These are phyloP conservation scores for Pleurotus djamor DNA, from an alignment of 768 basidiomycete genomes.

Conservation along the genomic window DNA sequence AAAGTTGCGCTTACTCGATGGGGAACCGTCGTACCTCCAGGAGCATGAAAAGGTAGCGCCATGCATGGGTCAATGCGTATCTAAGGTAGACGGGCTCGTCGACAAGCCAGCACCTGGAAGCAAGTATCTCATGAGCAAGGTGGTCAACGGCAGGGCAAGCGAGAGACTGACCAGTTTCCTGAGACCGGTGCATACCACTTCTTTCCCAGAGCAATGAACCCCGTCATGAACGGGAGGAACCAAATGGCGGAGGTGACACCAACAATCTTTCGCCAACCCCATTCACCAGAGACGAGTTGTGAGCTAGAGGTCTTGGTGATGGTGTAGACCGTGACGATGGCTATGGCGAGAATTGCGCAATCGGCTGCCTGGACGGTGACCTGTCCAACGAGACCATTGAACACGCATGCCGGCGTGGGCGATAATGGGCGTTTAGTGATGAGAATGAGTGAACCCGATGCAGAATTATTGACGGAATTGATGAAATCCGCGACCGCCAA, in stretches of 20 bases:
- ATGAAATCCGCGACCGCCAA: constrained; percentile 11
- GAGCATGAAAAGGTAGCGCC: constrained; percentile 14
- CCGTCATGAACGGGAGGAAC: constrained; percentile 1
- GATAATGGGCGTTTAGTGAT: neutral
- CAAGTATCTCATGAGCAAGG: neutral
- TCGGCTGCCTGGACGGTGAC: constrained; percentile 10
- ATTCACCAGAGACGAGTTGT: neutral
- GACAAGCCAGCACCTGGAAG: constrained; percentile 12
- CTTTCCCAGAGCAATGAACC: constrained; percentile 11
- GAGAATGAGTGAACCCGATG: constrained; percentile 12
- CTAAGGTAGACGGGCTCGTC: constrained; percentile 10
- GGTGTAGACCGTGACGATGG: constrained; percentile 13
- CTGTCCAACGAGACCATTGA: constrained; percentile 2
- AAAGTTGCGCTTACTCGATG: constrained; percentile 2
- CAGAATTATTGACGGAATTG: constrained; percentile 7
- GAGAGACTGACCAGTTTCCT: constrained; percentile 11
- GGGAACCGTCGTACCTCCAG: constrained; percentile 18
- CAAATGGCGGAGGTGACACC: neutral
- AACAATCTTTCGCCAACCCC: constrained; percentile 3
- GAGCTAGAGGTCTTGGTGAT: constrained; percentile 7
- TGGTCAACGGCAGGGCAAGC: neutral
- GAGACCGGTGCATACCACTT: constrained; percentile 14
- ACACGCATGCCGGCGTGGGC: neutral
- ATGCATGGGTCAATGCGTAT: constrained; percentile 12
- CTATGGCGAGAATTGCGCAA: constrained; percentile 12